These are phyloP conservation scores for Penicillium roqueforti DNA, from an alignment of 495 filamentous ascomycete genomes.

Conservation along the genomic window DNA sequence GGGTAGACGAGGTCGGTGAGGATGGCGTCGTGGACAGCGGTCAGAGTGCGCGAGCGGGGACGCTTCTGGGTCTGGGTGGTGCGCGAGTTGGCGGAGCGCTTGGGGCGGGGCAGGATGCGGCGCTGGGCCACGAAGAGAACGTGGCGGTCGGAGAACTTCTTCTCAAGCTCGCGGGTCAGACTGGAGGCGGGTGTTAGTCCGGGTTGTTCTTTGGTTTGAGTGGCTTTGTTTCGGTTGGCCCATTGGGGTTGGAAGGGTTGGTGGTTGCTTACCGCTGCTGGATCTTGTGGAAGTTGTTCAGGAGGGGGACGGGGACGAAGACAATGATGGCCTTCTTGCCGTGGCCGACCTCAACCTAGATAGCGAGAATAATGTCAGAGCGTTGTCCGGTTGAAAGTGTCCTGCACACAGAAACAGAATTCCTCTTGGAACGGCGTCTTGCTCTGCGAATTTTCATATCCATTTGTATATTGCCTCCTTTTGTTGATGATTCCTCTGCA, in stretches of 20 bases:
- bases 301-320: constrained; percentile 98
- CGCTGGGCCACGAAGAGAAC: constrained; percentile 97
- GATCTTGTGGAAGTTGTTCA: constrained; percentile 92
- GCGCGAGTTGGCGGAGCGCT: constrained; percentile 91
- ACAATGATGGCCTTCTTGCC: constrained; percentile 99
- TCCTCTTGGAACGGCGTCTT: constrained; percentile 15
- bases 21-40: constrained; percentile 95
- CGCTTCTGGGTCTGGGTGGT: constrained; percentile 96
- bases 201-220: background rate
- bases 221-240: background rate
- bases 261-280: constrained; percentile 81
- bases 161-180: constrained; percentile 99
- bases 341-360: constrained; percentile 96
- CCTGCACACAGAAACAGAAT: constrained; percentile 12
- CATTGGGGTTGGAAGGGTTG: background rate
- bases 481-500: background rate
- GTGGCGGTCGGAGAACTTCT: constrained; percentile 99
- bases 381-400: constrained; percentile 9
- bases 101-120: constrained; percentile 96
- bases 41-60: constrained; percentile 92
- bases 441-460: constrained; percentile 12
- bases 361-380: constrained; percentile 29
- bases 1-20: constrained; percentile 96
- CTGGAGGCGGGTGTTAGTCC: constrained; percentile 41
- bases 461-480: background rate